Conservation (phyloP, 345 rosid genomes). For the Ceriops decandra region DNA sequence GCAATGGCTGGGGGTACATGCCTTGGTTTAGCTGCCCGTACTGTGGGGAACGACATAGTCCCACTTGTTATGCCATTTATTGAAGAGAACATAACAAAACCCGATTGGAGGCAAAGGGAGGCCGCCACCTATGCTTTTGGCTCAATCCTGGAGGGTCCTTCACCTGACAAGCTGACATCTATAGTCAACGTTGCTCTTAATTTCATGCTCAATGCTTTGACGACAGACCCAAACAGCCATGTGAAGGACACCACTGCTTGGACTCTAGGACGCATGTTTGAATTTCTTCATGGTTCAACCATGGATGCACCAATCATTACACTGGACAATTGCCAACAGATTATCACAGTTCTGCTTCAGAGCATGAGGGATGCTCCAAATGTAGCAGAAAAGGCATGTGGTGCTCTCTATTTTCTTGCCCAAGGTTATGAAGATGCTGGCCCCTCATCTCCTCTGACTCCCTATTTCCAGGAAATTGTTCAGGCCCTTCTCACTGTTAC, state of each 20-base stretch:
- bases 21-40: not conserved
- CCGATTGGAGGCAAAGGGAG: conserved; percentile 4
- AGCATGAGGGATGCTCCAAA: conserved; percentile 1
- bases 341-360: not conserved
- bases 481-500: not conserved
- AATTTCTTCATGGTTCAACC: conserved; percentile 3
- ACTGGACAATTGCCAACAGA: not conserved
- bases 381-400: conserved; percentile 7
- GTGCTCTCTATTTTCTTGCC: conserved; percentile 3
- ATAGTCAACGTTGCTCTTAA: not conserved
- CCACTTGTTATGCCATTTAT: conserved; percentile 7
- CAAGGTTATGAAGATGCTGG: conserved; percentile 6
- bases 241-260: conserved; percentile 3
- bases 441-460: not conserved
- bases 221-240: not conserved
- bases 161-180: not conserved
- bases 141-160: conserved; percentile 5
- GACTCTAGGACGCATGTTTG: not conserved
- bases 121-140: conserved; percentile 11
- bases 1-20: conserved; percentile 9
- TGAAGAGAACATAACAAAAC: conserved; percentile 5
- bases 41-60: not conserved
- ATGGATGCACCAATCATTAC: not conserved
- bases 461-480: not conserved
- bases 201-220: not conserved